These are phyloP conservation scores for Lepidium aucheri DNA, from an alignment of 345 rosid genomes.

Conservation along the genomic window DNA sequence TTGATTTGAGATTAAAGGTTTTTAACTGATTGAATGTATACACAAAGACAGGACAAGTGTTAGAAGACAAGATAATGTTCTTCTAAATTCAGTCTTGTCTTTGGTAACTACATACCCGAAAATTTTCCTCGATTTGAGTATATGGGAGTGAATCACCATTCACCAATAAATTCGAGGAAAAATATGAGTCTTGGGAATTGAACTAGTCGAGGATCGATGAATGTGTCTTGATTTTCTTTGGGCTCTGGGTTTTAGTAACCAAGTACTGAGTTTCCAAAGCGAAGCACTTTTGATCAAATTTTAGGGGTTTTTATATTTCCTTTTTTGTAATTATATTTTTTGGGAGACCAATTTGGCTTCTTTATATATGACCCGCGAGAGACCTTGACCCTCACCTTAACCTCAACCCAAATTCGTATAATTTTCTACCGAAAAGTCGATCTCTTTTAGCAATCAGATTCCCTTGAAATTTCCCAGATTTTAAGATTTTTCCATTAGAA, in stretches of 20 bases:
- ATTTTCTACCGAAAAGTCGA: not conserved
- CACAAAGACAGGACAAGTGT: not conserved
- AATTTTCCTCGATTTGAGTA: not conserved
- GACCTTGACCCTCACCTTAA: slow-evolving; percentile 27
- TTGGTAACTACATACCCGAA: not conserved
- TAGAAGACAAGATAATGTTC: not conserved
- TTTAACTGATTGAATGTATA: no score
- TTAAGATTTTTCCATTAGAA: not conserved
- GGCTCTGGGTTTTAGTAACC: not conserved
- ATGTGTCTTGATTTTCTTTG: not conserved
- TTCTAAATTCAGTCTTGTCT: not conserved
- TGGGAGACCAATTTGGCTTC: not conserved
- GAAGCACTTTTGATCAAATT: not conserved
- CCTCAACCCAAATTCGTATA: slow-evolving; percentile 3
- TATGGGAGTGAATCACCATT: not conserved
- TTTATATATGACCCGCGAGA: slow-evolving; percentile 4
- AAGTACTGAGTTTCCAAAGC: not conserved
- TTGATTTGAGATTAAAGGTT: no score
- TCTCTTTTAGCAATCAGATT: not conserved
- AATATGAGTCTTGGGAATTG: not conserved
- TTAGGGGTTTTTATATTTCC: not conserved
- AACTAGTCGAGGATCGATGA: not conserved
- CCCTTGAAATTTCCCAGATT: slow-evolving; percentile 17
- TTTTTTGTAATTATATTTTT: not conserved
- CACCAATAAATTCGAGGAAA: not conserved